phyloP scores from a whole-genome alignment of 495 filamentous ascomycete genomes.

The Pyrenopolyporus hunteri region DNA sequence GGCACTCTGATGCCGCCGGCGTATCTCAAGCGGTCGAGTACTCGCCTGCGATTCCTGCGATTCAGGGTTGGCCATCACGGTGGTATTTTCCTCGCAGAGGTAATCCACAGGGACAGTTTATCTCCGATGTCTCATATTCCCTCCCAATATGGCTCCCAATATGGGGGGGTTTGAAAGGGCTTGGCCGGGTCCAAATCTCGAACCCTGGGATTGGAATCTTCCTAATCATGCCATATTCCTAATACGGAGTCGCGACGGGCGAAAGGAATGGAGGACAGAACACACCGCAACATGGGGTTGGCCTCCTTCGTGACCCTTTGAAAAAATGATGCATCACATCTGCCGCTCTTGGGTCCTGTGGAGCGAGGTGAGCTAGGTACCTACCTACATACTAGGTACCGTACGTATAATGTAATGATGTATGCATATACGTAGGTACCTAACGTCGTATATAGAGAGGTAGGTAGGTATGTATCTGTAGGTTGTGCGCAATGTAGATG shows the following conservation, averaged over 20 bases:
- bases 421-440: too few relatives aligned
- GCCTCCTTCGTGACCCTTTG: constrained; percentile 1
- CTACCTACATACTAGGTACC: constrained; percentile 1
- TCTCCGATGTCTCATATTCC: constrained; percentile 32
- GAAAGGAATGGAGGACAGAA: constrained; percentile 8
- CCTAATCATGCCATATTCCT: constrained; percentile 28
- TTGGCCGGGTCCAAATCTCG: constrained; percentile 23
- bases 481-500: constrained; percentile 7
- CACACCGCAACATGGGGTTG: constrained; percentile 26
- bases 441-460: too few relatives aligned
- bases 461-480: not conserved
- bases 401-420: not conserved
- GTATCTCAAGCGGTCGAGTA: constrained; percentile 16
- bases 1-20: constrained; percentile 1
- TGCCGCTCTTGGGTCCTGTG: constrained; percentile 16
- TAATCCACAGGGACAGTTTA: not conserved
- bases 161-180: constrained; percentile 13
- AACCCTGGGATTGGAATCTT: constrained; percentile 29
- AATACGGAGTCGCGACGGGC: constrained; percentile 25
- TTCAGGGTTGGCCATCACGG: not conserved
- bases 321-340: constrained; percentile 25
- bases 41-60: constrained; percentile 19
- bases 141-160: not conserved
- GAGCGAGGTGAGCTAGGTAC: too few relatives aligned
- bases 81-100: constrained; percentile 1